These are phyloP conservation scores for Rhizoclosmatium globosum DNA, from an alignment of 192 early-diverging fungal species.

Conservation along the genomic window DNA sequence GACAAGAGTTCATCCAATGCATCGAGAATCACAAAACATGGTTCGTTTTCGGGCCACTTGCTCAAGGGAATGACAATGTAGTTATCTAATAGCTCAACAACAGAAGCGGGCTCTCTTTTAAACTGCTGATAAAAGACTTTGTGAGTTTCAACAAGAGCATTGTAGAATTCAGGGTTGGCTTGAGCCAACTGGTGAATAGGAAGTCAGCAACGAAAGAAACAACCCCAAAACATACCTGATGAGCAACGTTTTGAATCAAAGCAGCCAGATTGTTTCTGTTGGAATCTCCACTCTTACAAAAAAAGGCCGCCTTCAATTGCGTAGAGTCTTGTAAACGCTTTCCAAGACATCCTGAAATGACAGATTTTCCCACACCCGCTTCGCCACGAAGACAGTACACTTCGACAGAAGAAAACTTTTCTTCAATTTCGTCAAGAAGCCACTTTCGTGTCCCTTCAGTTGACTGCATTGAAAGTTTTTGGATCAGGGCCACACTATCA, in stretches of 20 bases:
- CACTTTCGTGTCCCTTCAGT: too few species aligned
- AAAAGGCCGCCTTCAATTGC: neutral
- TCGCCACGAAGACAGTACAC: conserved; percentile 1
- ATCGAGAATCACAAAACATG: neutral
- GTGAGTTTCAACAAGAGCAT: neutral
- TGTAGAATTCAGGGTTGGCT: too few species aligned
- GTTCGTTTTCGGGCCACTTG: neutral
- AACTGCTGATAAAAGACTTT: neutral
- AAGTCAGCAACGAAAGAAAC: neutral
- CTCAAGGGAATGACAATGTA: neutral
- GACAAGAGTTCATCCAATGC: neutral
- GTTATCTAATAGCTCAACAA: neutral
- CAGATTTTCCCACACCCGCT: neutral
- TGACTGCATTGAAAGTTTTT: too few species aligned
- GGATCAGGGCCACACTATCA: too few species aligned
- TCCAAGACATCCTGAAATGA: neutral
- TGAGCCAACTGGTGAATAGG: neutral
- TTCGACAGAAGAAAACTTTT: too few species aligned
- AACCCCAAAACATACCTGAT: neutral
- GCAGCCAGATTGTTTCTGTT: neutral
- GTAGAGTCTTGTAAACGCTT: neutral
- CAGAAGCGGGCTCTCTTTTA: neutral
- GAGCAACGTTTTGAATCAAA: neutral
- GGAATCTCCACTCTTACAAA: neutral
- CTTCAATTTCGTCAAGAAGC: too few species aligned